Percentiles rank a stretch among this genome's conserved stretches.
phyloP scores from a whole-genome alignment of 1,139 yeast species.

The Nadsonia starkeyi-henricii region DNA sequence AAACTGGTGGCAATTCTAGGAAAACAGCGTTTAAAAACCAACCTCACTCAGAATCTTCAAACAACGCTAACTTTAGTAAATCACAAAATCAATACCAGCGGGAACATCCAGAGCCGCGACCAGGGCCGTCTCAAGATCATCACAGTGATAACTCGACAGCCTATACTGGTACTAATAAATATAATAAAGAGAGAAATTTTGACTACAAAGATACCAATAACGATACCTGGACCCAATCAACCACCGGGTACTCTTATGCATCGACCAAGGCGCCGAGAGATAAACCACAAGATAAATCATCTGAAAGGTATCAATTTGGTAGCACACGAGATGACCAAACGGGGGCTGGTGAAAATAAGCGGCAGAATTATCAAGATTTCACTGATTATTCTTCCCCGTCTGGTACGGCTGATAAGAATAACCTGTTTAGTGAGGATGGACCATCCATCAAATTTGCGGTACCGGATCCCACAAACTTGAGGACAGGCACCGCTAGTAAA shows the following conservation, averaged over 20 bases:
- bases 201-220: not conserved
- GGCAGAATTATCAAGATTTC: not conserved
- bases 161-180: too few relatives aligned
- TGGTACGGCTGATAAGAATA: too few relatives aligned
- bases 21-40: not conserved
- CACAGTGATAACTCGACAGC: too few relatives aligned
- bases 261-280: not conserved
- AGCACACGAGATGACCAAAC: not conserved
- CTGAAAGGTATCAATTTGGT: not conserved
- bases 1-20: not conserved
- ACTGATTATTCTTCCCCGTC: too few relatives aligned
- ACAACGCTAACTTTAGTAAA: not conserved
- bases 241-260: not conserved
- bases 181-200: not conserved
- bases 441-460: not conserved
- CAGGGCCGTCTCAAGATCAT: too few relatives aligned
- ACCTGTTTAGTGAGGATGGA: not conserved
- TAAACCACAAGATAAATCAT: not conserved
- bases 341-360: not conserved
- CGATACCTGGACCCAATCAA: not conserved
- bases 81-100: not conserved
- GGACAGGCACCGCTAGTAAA: too few relatives aligned
- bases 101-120: not conserved
- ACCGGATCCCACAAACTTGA: not conserved
- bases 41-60: not conserved